Conservation (phyloP, 225 moss, liverwort and hornwort genomes). For the Anthoceros angustus region DNA sequence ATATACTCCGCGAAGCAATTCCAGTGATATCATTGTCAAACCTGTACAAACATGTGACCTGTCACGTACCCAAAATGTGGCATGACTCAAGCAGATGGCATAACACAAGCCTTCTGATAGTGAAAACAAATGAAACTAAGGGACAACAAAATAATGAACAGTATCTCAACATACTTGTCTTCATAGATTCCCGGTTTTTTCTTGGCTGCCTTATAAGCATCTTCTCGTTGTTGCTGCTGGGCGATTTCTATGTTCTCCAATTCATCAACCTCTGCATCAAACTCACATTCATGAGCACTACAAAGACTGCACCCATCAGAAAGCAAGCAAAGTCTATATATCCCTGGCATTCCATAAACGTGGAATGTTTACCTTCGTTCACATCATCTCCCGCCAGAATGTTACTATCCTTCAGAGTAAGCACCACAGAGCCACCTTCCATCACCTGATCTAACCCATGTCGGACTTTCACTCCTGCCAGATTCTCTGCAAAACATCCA, state of each 20-base stretch:
- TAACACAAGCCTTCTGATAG: too few species aligned
- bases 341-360: conserved; percentile 7
- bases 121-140: neutral
- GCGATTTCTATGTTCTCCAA: conserved; percentile 77
- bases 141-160: neutral
- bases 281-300: conserved; percentile 8
- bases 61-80: neutral
- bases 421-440: conserved; percentile 83
- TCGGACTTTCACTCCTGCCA: conserved; percentile 81
- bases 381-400: conserved; percentile 79
- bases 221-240: conserved; percentile 66
- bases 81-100: neutral
- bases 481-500: conserved; percentile 46
- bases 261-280: conserved; percentile 47
- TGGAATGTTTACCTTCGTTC: conserved; percentile 40
- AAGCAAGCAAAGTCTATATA: neutral
- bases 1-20: conserved; percentile 32
- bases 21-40: conserved; percentile 80
- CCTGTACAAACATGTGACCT: conserved; percentile 19
- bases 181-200: conserved; percentile 78
- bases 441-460: conserved; percentile 95
- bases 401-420: conserved; percentile 69
- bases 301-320: neutral
- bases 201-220: conserved; percentile 93
- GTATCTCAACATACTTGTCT: conserved; percentile 51